Base-by-base conservation (phyloP, 2,329 filamentous ascomycete genomes). In the Aspergillus pseudonomiae region DNA sequence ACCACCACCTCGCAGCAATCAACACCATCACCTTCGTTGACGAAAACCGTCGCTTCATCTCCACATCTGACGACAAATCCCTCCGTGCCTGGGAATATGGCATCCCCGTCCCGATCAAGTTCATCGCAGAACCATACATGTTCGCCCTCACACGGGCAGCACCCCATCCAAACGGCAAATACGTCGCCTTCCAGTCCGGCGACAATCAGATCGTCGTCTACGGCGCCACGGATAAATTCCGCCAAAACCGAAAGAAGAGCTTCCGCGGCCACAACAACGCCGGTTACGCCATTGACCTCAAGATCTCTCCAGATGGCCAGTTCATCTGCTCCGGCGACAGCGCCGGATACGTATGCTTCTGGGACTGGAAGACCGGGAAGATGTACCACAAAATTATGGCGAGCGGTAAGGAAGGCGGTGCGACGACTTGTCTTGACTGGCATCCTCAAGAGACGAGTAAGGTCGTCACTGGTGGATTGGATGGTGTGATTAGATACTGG, bases 321-420 rank as follows among this genome's bases (percentile, higher is more conserved):
- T 96, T 97, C 77, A 83, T 99, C 60, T 90, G 89, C 24, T 91
- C 88, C 21, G 95, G 95, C 65, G 95, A 99, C 78, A 92, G 88
- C 58, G 93, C 88, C 19, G 95, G 96, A 41, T 97, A 88, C 73
- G 88, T 97, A 55, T 96, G 92, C 79, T 97, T 98, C 81, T 99
- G 94, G 93, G 95, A 98, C 79, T 99, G 94, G 92, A 99, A 99
- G 86, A 97, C 93, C 45, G 96, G 94, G 78, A 98, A 97, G 82
- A 94, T 99, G 93, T 97, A 93, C 80, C 93, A 97, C 81, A 98
- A 98, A 85, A 88, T 99, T 68, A 88, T 91, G 79, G 94, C 93
- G 2, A 80, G 80, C 43, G 80, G 80, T 6, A 82, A 82, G 28
- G 89, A 92, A 63, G 93, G 93, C 60, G 87, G 90, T 59, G 88